These are phyloP conservation scores for Senna tora DNA, from an alignment of 306 rosid genomes.

Conservation along the genomic window DNA sequence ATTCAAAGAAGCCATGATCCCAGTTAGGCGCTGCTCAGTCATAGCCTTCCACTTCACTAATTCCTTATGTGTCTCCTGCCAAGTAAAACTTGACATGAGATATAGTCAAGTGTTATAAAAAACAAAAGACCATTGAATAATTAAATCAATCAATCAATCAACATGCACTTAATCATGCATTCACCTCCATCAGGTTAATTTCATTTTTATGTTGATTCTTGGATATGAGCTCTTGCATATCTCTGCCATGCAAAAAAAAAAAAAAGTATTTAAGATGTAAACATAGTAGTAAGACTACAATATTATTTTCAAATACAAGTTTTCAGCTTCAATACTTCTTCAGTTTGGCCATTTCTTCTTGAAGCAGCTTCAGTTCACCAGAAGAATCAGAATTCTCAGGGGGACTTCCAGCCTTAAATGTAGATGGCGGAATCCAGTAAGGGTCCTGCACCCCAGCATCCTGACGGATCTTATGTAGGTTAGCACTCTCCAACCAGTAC, in stretches of 20 bases:
- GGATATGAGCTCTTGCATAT: constrained; percentile 66
- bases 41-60: constrained; percentile 66
- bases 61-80: constrained; percentile 64
- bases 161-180: constrained; percentile 14
- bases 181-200: constrained; percentile 58
- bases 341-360: constrained; percentile 68
- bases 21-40: constrained; percentile 62
- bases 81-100: constrained; percentile 38
- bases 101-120: constrained; percentile 25
- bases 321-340: constrained; percentile 61
- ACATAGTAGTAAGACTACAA: constrained; percentile 31
- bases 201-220: constrained; percentile 54
- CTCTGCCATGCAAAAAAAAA: constrained; percentile 60
- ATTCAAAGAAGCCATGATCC: constrained; percentile 66
- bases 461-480: constrained; percentile 57
- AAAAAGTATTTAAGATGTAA: constrained; percentile 25
- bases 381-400: constrained; percentile 50
- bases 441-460: constrained; percentile 81
- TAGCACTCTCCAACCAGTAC: constrained; percentile 92
- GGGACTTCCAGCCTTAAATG: constrained; percentile 35
- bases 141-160: constrained; percentile 30
- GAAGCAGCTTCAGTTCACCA: constrained; percentile 66
- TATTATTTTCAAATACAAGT: constrained; percentile 25
- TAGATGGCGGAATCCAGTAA: constrained; percentile 68
- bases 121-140: constrained; percentile 19